Evolutionary conservation across 345 rosid genomes (phyloP).

Genomic region (Murraya koenigii): DNA sequence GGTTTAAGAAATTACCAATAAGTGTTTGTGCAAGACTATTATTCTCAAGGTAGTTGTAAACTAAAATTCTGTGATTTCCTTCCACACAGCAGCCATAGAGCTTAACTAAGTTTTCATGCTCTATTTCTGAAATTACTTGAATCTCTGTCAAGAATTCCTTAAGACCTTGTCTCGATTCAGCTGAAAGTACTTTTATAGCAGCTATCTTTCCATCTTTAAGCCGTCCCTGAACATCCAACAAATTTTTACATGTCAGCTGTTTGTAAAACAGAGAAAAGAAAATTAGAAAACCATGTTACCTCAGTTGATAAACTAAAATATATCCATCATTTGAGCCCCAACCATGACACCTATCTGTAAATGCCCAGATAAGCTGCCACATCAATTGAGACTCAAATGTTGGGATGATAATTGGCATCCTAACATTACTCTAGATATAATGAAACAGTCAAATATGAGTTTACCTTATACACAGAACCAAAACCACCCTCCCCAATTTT

Average conservation of each 20-base stretch:
- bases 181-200: slow-evolving; percentile 87
- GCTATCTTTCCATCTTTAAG: slow-evolving; percentile 78
- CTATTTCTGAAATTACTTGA: slow-evolving; percentile 63
- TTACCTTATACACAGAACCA: slow-evolving; percentile 90
- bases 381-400: too few species aligned
- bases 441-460: slow-evolving; percentile 8
- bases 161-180: slow-evolving; percentile 91
- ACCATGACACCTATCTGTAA: too few species aligned
- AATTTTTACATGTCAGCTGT: neutral
- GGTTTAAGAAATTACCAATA: slow-evolving; percentile 49
- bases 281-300: neutral
- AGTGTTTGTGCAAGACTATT: slow-evolving; percentile 86
- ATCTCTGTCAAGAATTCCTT: slow-evolving; percentile 89
- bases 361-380: too few species aligned
- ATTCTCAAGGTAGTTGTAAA: slow-evolving; percentile 88
- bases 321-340: neutral
- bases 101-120: slow-evolving; percentile 84
- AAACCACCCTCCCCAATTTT: slow-evolving; percentile 98
- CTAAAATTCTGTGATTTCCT: slow-evolving; percentile 75
- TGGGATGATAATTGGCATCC: too few species aligned
- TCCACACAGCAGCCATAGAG: slow-evolving; percentile 92
- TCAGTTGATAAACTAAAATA: neutral
- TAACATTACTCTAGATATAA: neutral
- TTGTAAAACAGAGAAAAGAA: slow-evolving; percentile 1
- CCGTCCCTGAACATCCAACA: slow-evolving; percentile 57